A percentile compares a stretch with the other conserved stretches of the same genome.
phyloP scores from a whole-genome alignment of 202 grass and related monocot genomes.

The Cymbopogon flexuosus region DNA sequence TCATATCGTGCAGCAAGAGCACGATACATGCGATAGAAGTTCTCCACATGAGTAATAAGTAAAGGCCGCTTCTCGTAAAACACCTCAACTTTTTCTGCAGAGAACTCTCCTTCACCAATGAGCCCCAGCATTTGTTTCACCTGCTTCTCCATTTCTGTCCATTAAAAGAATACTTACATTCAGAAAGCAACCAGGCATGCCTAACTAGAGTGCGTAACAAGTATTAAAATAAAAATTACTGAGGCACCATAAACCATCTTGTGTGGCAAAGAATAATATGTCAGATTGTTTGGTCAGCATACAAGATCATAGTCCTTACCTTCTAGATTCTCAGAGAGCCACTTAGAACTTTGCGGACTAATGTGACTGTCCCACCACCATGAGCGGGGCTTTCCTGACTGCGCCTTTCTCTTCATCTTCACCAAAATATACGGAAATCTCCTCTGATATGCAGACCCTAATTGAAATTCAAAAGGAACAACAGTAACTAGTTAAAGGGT shows the following conservation, averaged over 20 bases:
- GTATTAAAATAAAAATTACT: not conserved
- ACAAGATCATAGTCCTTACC: conserved; percentile 36
- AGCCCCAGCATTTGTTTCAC: conserved; percentile 67
- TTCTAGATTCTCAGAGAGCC: conserved; percentile 79
- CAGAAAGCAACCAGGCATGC: conserved; percentile 1
- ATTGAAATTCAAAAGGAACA: conserved; percentile 23
- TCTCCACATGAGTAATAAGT: conserved; percentile 59
- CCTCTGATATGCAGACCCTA: conserved; percentile 23
- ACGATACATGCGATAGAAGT: conserved; percentile 65
- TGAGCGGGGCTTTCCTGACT: conserved; percentile 52
- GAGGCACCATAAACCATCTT: not conserved
- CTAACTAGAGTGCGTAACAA: conserved; percentile 1
- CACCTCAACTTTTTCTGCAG: conserved; percentile 68
- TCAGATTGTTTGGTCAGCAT: conserved; percentile 1
- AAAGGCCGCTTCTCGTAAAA: conserved; percentile 52
- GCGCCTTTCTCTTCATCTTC: conserved; percentile 43
- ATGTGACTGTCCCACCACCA: conserved; percentile 95
- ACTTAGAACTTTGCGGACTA: conserved; percentile 66
- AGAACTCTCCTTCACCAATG: conserved; percentile 61
- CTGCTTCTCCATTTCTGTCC: conserved; percentile 78
- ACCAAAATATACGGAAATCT: conserved; percentile 31
- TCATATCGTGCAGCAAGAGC: conserved; percentile 65
- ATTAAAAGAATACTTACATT: conserved; percentile 30
- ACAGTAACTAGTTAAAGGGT: conserved; percentile 12
- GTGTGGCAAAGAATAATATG: not conserved